A percentile compares a stretch with the other conserved stretches of the same genome.
Conservation (phyloP, 805 yeast species). For the Zygoascus biomembranicola region DNA sequence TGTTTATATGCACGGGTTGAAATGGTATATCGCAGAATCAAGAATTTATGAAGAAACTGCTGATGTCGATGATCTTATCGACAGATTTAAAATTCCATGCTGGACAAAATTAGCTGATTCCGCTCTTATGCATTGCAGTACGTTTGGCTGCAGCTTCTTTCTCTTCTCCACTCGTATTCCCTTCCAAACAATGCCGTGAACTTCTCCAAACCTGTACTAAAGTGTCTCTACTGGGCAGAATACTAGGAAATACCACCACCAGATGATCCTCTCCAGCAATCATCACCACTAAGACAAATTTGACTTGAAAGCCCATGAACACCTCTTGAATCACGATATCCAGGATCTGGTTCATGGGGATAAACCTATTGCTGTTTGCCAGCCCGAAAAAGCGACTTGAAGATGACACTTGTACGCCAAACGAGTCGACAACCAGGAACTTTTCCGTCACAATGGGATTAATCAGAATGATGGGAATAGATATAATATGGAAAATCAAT, state of each 20-base stretch:
- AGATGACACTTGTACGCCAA: slow-evolving; percentile 41
- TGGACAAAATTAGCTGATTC: no score
- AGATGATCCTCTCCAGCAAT: slow-evolving; percentile 33
- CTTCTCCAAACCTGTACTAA: slow-evolving; percentile 17
- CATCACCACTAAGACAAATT: slow-evolving; percentile 55
- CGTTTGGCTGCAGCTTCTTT: no score
- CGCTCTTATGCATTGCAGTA: no score
- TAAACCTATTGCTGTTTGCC: slow-evolving; percentile 34
- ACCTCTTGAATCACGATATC: slow-evolving; percentile 73
- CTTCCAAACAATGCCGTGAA: slow-evolving; percentile 5
- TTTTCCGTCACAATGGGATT: slow-evolving; percentile 26
- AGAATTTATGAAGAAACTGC: background rate
- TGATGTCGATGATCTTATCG: no score
- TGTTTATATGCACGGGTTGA: background rate
- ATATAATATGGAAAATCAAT: slow-evolving; percentile 1
- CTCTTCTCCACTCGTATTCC: background rate
- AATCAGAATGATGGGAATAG: slow-evolving; percentile 1
- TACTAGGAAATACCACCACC: slow-evolving; percentile 24
- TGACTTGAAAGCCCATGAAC: slow-evolving; percentile 57
- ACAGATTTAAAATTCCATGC: no score
- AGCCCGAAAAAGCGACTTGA: slow-evolving; percentile 23
- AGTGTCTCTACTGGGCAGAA: slow-evolving; percentile 13
- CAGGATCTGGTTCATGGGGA: slow-evolving; percentile 47
- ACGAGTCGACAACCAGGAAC: slow-evolving; percentile 34
- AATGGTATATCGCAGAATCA: background rate